A percentile compares a stretch with the other conserved stretches of the same genome.
Evolutionary conservation across 495 filamentous ascomycete species (phyloP).

Genomic region (Neurospora sp.): DNA sequence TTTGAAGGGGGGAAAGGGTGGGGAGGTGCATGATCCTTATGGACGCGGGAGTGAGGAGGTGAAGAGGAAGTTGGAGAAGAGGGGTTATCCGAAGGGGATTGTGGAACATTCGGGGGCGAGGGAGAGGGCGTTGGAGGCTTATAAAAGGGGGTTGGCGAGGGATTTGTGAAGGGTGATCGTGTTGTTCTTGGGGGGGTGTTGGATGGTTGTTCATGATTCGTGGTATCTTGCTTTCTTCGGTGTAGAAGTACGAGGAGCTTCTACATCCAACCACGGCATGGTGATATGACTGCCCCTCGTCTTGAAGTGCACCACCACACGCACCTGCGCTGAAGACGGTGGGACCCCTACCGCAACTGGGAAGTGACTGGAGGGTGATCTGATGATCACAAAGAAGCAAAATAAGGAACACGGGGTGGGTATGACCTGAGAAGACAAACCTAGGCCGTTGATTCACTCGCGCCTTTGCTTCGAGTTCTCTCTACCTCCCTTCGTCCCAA

Average conservation of each 20-base stretch:
- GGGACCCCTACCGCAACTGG: background rate
- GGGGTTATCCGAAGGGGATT: slow-evolving; percentile 63
- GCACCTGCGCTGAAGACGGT: background rate
- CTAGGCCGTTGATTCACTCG: too few species aligned
- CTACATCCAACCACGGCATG: background rate
- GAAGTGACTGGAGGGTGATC: background rate
- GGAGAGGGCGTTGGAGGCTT: slow-evolving; percentile 56
- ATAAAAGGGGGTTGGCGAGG: slow-evolving; percentile 44
- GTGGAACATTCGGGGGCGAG: slow-evolving; percentile 63
- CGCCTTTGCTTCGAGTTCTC: background rate
- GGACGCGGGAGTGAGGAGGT: slow-evolving; percentile 46
- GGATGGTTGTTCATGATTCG: background rate
- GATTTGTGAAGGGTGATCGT: background rate
- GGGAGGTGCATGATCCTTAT: slow-evolving; percentile 64
- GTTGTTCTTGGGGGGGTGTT: background rate
- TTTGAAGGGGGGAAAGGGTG: slow-evolving; percentile 37
- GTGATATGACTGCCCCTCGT: background rate
- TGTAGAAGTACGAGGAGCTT: background rate
- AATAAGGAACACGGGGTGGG: background rate
- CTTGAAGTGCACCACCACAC: background rate
- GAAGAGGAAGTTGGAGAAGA: slow-evolving; percentile 47
- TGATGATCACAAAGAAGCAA: background rate
- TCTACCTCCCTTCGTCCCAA: background rate
- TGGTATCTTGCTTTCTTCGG: background rate
- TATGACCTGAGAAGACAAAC: too few species aligned